phyloP scores from a whole-genome alignment of 176 grass and related monocot species.

The Otatea glauca region DNA sequence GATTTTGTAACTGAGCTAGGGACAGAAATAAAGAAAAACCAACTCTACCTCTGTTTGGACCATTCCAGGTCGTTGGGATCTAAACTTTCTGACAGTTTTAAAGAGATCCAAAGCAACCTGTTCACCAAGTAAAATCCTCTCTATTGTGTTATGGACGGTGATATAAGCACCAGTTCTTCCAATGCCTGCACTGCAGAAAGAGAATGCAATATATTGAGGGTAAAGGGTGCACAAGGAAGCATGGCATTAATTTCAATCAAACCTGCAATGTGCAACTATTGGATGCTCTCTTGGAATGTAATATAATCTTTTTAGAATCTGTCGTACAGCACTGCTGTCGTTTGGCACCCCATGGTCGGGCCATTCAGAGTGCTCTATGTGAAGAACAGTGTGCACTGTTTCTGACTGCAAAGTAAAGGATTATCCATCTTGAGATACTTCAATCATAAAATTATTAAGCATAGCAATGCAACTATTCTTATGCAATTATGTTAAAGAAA shows the following conservation, averaged over 20 bases:
- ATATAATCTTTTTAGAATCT: conserved; percentile 70
- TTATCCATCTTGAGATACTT: neutral
- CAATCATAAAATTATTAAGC: neutral
- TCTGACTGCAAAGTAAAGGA: conserved; percentile 53
- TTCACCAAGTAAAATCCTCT: conserved; percentile 75
- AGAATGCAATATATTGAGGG: conserved; percentile 36
- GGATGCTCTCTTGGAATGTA: conserved; percentile 46
- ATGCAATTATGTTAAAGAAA: neutral
- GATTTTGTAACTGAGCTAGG: neutral
- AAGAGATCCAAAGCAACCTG: conserved; percentile 52
- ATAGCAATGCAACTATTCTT: neutral
- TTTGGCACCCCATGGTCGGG: conserved; percentile 91
- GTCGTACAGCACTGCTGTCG: conserved; percentile 51
- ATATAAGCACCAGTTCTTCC: conserved; percentile 91
- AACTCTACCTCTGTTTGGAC: conserved; percentile 74
- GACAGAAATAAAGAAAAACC: conserved; percentile 3
- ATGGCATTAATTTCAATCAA: conserved; percentile 21
- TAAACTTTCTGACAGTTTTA: conserved; percentile 69
- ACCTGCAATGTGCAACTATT: conserved; percentile 98
- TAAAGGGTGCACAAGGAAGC: neutral
- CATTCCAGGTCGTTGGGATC: conserved; percentile 72
- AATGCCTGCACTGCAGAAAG: conserved; percentile 78
- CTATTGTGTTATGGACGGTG: conserved; percentile 80
- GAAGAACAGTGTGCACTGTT: conserved; percentile 61
- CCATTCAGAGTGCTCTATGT: conserved; percentile 84